Evolutionary conservation across 2,329 filamentous ascomycete genomes (phyloP).

Genomic region (Diaporthe aspalathi): DNA sequence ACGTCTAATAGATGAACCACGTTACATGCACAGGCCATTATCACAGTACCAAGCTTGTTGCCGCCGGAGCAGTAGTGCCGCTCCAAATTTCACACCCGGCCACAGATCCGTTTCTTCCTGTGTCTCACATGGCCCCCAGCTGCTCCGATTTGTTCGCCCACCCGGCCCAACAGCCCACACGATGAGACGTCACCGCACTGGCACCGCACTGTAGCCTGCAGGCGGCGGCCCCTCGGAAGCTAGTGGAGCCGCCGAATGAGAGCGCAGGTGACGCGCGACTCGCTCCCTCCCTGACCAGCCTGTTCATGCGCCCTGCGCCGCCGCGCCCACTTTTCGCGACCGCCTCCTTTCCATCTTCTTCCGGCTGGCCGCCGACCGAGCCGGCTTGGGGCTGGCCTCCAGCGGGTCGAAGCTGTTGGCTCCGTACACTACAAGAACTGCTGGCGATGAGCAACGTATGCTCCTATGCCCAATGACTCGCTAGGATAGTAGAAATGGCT

Average conservation of each 20-base stretch:
- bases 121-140: conserved; percentile 22
- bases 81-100: conserved; percentile 30
- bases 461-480: neutral
- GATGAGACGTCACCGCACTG: conserved; percentile 31
- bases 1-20: conserved; percentile 6
- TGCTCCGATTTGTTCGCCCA: conserved; percentile 27
- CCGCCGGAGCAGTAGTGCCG: conserved; percentile 23
- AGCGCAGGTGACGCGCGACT: conserved; percentile 20
- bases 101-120: conserved; percentile 29
- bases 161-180: conserved; percentile 17
- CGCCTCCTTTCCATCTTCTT: conserved; percentile 26
- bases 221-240: conserved; percentile 20
- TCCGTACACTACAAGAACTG: neutral
- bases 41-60: conserved; percentile 25
- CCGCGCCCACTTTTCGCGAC: conserved; percentile 27
- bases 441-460: neutral
- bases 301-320: conserved; percentile 26
- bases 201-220: conserved; percentile 27
- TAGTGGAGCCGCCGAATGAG: conserved; percentile 27
- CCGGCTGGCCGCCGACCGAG: conserved; percentile 28
- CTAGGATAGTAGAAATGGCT: neutral
- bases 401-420: neutral
- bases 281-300: conserved; percentile 20
- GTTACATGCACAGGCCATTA: conserved; percentile 13
- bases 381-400: conserved; percentile 3